These are phyloP conservation scores for Aleurites moluccanus DNA, from an alignment of 441 rosid genomes.

Conservation along the genomic window DNA sequence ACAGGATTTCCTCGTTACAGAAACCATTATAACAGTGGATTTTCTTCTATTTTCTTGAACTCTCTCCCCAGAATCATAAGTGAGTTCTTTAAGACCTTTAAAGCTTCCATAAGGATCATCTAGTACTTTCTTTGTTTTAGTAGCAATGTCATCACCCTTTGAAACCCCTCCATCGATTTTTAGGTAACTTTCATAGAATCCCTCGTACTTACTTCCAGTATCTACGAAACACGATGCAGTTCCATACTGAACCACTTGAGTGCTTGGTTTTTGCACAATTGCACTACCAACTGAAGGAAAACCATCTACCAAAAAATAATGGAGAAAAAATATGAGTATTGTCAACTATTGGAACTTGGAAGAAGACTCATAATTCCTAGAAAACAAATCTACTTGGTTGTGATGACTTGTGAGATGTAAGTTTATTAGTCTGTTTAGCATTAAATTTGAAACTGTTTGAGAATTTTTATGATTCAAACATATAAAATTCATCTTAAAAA, in stretches of 20 bases:
- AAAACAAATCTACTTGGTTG: background rate
- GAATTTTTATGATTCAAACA: no score
- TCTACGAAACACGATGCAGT: slow-evolving; percentile 38
- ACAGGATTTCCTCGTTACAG: slow-evolving; percentile 59
- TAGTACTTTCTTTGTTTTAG: slow-evolving; percentile 38
- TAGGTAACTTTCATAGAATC: slow-evolving; percentile 55
- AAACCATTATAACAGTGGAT: slow-evolving; percentile 64
- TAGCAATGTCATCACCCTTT: slow-evolving; percentile 20
- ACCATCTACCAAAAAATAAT: slow-evolving; percentile 36
- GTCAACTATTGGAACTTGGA: no score
- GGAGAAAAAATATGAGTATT: no score
- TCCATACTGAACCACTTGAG: slow-evolving; percentile 54
- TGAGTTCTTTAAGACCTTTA: slow-evolving; percentile 33
- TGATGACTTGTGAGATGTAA: slow-evolving; percentile 5
- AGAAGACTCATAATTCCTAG: no score
- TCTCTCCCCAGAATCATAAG: slow-evolving; percentile 40
- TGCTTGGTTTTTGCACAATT: slow-evolving; percentile 37
- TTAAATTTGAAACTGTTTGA: no score
- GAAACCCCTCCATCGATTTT: slow-evolving; percentile 50
- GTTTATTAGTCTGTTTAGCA: no score
- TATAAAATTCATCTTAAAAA: background rate
- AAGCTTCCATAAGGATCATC: slow-evolving; percentile 44
- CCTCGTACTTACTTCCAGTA: slow-evolving; percentile 42
- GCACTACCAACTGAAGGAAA: slow-evolving; percentile 40
- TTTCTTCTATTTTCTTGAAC: slow-evolving; percentile 50